phyloP scores from a whole-genome alignment of 192 early-diverging fungal genomes.

The Podila clonocystis region DNA sequence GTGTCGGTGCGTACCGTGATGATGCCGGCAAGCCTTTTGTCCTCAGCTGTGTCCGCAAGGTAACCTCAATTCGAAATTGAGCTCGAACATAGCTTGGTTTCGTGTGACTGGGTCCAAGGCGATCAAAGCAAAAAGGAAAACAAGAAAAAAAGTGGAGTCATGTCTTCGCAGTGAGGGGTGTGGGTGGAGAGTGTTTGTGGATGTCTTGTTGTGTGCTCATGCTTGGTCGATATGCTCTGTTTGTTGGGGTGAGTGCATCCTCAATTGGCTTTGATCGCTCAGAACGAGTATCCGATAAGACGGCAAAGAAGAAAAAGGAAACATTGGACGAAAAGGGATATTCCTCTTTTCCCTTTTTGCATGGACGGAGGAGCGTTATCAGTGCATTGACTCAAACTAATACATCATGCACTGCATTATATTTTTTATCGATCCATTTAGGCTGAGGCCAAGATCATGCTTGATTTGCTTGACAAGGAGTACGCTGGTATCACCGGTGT shows the following conservation, averaged over 20 bases:
- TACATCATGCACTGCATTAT: too few relatives aligned
- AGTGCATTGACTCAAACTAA: too few relatives aligned
- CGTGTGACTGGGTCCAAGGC: too few relatives aligned
- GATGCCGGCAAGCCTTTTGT: conserved; percentile 95
- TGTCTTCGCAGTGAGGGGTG: neutral
- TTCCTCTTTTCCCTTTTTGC: neutral
- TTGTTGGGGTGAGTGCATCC: too few relatives aligned
- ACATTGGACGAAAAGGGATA: neutral
- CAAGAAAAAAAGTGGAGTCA: too few relatives aligned
- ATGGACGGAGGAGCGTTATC: too few relatives aligned
- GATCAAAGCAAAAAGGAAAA: too few relatives aligned
- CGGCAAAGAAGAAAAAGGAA: neutral
- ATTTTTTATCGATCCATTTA: conserved; percentile 31
- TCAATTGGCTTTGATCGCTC: too few relatives aligned
- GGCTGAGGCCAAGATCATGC: conserved; percentile 83
- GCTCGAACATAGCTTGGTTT: neutral
- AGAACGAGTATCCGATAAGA: too few relatives aligned
- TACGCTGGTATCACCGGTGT: conserved; percentile 96
- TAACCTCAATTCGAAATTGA: conserved; percentile 14
- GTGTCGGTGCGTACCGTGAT: conserved; percentile 97
- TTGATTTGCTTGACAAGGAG: conserved; percentile 88
- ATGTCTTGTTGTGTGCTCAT: neutral
- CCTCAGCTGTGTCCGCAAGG: conserved; percentile 87
- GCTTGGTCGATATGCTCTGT: too few relatives aligned
- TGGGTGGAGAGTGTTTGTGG: neutral